Percentiles rank a stretch among this genome's conserved stretches.
phyloP scores from a whole-genome alignment of 108 stramenopile genomes.

The Skeletonema tropicum region DNA sequence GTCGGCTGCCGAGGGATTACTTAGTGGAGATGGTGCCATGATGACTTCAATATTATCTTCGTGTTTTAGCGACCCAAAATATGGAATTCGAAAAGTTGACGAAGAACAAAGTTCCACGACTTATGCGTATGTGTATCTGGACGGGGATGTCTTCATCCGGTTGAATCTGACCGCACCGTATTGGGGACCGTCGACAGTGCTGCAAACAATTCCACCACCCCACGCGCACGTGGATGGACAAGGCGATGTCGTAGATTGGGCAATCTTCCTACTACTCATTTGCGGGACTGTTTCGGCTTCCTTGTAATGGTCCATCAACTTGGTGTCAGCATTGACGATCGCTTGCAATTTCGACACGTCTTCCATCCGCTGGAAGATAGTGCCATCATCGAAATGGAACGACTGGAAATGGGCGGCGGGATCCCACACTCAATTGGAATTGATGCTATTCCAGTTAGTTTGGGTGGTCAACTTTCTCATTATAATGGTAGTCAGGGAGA shows the following conservation, averaged over 20 bases:
- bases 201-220: constrained; percentile 47
- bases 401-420: constrained; percentile 36
- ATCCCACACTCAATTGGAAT: constrained; percentile 42
- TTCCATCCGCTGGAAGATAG: constrained; percentile 39
- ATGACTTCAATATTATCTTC: constrained; percentile 61
- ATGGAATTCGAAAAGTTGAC: constrained; percentile 49
- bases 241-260: constrained; percentile 49
- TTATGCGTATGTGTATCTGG: constrained; percentile 69
- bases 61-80: constrained; percentile 78
- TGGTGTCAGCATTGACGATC: constrained; percentile 39
- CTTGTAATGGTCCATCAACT: constrained; percentile 50
- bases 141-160: too few relatives aligned
- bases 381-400: constrained; percentile 6
- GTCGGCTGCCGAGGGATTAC: constrained; percentile 56
- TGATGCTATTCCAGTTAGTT: constrained; percentile 42
- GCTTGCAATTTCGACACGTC: constrained; percentile 38
- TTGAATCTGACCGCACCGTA: constrained; percentile 77
- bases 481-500: neutral
- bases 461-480: constrained; percentile 26
- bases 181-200: constrained; percentile 27
- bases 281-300: constrained; percentile 45
- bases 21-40: constrained; percentile 74
- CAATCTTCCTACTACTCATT: constrained; percentile 43
- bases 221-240: constrained; percentile 36
- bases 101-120: constrained; percentile 20